Percentiles rank a stretch among this genome's conserved stretches.
phyloP scores from a whole-genome alignment of 2,329 filamentous ascomycete species.

The Paraconiothyrium brasiliense region DNA sequence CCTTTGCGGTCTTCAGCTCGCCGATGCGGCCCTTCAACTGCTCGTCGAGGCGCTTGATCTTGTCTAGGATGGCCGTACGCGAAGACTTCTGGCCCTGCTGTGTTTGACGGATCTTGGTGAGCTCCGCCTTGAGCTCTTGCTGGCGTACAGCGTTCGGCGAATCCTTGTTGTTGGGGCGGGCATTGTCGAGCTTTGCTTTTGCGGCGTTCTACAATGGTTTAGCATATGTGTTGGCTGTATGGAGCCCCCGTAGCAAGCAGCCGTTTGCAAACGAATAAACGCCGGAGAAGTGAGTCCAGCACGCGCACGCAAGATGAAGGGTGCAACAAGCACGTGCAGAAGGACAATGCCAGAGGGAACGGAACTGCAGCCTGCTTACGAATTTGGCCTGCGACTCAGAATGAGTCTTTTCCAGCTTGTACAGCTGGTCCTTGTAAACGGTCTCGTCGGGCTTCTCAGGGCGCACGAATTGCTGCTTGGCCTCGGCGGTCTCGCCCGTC shows the following conservation, averaged over 20 bases:
- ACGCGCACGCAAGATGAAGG: neutral
- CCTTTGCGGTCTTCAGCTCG: conserved; percentile 86
- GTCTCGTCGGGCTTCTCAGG: conserved; percentile 90
- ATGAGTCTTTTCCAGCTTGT: conserved; percentile 87
- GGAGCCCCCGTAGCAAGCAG: neutral
- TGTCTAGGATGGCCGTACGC: conserved; percentile 80
- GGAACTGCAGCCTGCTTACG: conserved; percentile 55
- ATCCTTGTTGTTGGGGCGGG: conserved; percentile 82
- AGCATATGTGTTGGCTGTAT: conserved; percentile 5
- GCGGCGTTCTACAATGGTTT: conserved; percentile 74
- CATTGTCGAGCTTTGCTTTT: conserved; percentile 87
- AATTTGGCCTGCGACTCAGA: conserved; percentile 76
- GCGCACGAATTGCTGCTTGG: conserved; percentile 60
- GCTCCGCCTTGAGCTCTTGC: conserved; percentile 83
- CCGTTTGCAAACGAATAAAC: neutral
- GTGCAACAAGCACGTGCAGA: conserved; percentile 3
- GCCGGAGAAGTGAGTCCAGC: conserved; percentile 2
- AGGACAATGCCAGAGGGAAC: conserved; percentile 14
- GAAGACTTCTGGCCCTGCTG: conserved; percentile 88
- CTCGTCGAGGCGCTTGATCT: conserved; percentile 91
- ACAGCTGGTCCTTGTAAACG: conserved; percentile 79
- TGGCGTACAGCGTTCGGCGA: conserved; percentile 83
- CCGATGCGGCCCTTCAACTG: conserved; percentile 84
- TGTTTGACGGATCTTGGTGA: conserved; percentile 84
- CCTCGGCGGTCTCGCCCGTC: conserved; percentile 37